Evolutionary conservation across 106 monocot species (phyloP), one percentile per base, ranked within the genome.

Genomic region (Dioscorea dumetorum): DNA sequence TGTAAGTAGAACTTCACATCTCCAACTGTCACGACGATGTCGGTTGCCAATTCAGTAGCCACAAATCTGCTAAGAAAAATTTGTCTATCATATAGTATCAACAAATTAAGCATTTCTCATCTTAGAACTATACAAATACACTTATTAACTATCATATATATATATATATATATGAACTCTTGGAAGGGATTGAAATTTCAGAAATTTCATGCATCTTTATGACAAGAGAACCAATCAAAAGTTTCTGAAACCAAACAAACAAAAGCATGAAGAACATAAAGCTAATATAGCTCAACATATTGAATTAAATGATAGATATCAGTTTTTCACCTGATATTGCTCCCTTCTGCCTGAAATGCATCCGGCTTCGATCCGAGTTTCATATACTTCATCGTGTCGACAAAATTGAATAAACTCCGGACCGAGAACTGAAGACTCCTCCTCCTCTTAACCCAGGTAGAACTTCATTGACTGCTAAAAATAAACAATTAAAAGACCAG

Each of bases 281-380:
- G 28, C 28, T 28, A 28, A 28, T 28, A 28, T 1, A 28, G 28
- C 28, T 28, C 28, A 28, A 28, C 28, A 28, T 28, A 28, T 28
- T 28, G 28, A 28, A 28, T 3, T 3, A 28, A 28, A 28, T 28
- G 41, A 41, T 6, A 41, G 10, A 41, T 41, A 41, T n/a, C 2
- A 41, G 41, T 8, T 41, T 41, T 41, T 68, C 41, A 94, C 94
- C 90, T 90, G 72, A 73, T 80, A 74, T 90, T 84, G 70, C 78
- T 80, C 53, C 84, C 87, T 23, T 90, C 90, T 12, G 83, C 69
- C 68, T 89, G 94, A 70, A 94, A 90, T 5, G 70, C 72, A 68
- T 94, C 94, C 3, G 94, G 90, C 71, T 94, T 94, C 1, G 90
- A 94, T 66, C 94, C 94, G 80, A 94, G 87, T 70, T 94, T 94